These are phyloP conservation scores for Hsuehochloa calcarea DNA, from an alignment of 176 grass and related monocot species.

Conservation along the genomic window DNA sequence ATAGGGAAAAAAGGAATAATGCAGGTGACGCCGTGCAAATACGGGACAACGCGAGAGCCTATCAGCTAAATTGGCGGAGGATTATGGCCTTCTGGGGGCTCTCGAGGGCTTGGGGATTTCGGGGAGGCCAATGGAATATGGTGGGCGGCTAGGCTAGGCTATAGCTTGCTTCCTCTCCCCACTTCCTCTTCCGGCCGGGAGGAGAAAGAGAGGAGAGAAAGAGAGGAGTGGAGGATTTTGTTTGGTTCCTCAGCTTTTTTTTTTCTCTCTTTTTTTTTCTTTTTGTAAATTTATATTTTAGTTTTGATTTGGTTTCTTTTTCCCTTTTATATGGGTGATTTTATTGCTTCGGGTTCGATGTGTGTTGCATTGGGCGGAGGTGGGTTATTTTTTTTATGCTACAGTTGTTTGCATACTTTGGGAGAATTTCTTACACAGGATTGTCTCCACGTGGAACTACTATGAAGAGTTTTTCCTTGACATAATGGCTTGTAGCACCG, in stretches of 20 bases:
- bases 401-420: no score
- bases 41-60: slow-evolving; percentile 7
- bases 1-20: slow-evolving; percentile 28
- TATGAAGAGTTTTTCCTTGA: no score
- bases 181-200: slow-evolving; percentile 8
- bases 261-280: background rate
- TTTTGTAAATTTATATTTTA: background rate
- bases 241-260: background rate
- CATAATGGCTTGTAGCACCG: background rate
- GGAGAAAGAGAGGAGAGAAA: background rate
- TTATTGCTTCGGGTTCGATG: background rate
- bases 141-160: background rate
- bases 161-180: background rate
- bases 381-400: background rate
- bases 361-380: background rate
- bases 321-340: background rate
- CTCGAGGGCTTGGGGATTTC: slow-evolving; percentile 33
- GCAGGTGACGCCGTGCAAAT: slow-evolving; percentile 40
- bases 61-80: slow-evolving; percentile 26
- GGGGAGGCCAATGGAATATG: background rate
- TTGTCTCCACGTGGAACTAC: no score
- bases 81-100: slow-evolving; percentile 17
- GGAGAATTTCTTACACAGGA: no score
- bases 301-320: background rate
- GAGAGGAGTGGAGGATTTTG: slow-evolving; percentile 10